Base-by-base conservation (phyloP, 129 eudicot species). In the Mikania micrantha region DNA sequence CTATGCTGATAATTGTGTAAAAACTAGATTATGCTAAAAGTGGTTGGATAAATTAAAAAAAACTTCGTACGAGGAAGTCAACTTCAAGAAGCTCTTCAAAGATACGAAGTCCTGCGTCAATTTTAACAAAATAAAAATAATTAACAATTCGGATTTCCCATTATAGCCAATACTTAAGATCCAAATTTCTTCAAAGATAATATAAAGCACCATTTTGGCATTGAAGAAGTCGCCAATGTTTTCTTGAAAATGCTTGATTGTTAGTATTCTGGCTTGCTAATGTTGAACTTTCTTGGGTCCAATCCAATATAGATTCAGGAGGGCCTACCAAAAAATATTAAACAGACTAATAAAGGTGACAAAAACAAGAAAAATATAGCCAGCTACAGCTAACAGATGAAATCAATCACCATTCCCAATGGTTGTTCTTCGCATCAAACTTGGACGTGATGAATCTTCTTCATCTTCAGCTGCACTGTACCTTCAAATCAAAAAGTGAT, bases 201-300 rank as follows among this genome's bases (percentile, higher is more conserved):
- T 15, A 52, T 34, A 60, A 60, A 27, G 22, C 16, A 93, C 99
- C 99, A 71, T 94, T 94, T 87, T 94, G 99, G 81, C 99, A 94
- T 76, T 89, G 99, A 78, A 94, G 99, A 73, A 94, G 94, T 54
- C 99, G 99, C 99, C 99, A 94, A 63, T 89, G 84, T 75, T 81
- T 94, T 67, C 99, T 85, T 42, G 97, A 94, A 69, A 89, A 87
- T 64, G 84, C 95, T 71, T 94, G 99, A 69, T 79, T 91, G 77
- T 74, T 73, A 4, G 84, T 70, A 65, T 77, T 89, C 62, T 89
- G 95, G 77, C 85, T 80, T 71, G 93, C 77, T 64, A 94, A 74
- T 56, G 90, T 88, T 49, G 97, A 80, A 72, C 80, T 74, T 75
- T 94, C 99, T 81, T 85, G 87, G 8, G 99, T 94, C 99, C 99